phyloP scores from a whole-genome alignment of 2,329 filamentous ascomycete genomes.

The Arthrocladium fulminans region DNA sequence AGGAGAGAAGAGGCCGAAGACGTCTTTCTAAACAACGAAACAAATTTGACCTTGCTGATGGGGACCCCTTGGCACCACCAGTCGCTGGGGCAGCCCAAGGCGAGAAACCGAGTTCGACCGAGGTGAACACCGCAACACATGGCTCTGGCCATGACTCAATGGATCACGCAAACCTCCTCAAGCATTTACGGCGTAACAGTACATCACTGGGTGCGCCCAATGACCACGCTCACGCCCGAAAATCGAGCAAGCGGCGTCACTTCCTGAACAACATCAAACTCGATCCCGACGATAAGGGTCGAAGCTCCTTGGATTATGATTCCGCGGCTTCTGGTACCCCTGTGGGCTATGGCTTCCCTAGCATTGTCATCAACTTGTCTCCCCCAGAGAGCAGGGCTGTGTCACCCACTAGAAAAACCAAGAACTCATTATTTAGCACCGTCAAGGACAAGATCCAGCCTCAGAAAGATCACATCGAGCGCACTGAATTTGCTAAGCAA shows the following conservation, averaged over 20 bases:
- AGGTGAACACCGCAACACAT: background rate
- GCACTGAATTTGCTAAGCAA: slow-evolving; percentile 26
- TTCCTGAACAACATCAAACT: slow-evolving; percentile 1
- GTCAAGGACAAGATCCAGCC: slow-evolving; percentile 33
- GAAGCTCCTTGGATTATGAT: slow-evolving; percentile 37
- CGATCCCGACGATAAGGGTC: slow-evolving; percentile 12
- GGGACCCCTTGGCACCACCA: slow-evolving; percentile 2
- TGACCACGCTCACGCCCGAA: background rate
- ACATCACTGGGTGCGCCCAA: background rate
- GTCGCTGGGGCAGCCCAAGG: background rate
- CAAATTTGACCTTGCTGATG: slow-evolving; percentile 5
- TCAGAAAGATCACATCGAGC: slow-evolving; percentile 35
- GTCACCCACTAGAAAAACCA: slow-evolving; percentile 55
- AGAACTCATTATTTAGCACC: slow-evolving; percentile 31
- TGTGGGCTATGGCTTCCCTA: slow-evolving; percentile 42
- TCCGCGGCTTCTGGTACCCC: slow-evolving; percentile 38
- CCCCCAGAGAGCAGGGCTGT: slow-evolving; percentile 53
- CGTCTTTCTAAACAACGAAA: background rate
- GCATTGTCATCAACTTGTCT: slow-evolving; percentile 55
- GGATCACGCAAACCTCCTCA: background rate
- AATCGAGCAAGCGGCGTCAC: background rate
- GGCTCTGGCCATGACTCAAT: background rate
- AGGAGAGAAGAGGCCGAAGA: background rate
- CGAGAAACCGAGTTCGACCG: background rate
- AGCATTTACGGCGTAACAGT: background rate